Conservation (phyloP, 1,139 yeast genomes). For the Zygosaccharomyces sapae region DNA sequence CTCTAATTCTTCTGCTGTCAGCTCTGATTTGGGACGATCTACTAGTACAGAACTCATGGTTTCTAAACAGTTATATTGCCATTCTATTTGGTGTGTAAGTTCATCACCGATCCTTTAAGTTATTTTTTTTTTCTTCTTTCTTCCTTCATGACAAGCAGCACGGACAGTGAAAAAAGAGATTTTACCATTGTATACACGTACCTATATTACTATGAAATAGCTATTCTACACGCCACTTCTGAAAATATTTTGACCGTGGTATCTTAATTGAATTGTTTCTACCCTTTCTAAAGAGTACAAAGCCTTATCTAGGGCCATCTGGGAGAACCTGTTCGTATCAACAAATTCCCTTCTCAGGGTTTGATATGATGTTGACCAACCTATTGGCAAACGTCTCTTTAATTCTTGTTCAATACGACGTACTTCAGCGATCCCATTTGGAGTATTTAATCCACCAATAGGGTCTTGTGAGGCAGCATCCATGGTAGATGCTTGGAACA, state of each 20-base stretch:
- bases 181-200: neutral
- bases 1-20: slow-evolving; percentile 73
- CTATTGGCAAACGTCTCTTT: slow-evolving; percentile 88
- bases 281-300: slow-evolving; percentile 76
- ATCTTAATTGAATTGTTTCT: slow-evolving; percentile 81
- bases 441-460: slow-evolving; percentile 46
- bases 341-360: slow-evolving; percentile 84
- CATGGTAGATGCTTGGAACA: slow-evolving; percentile 96
- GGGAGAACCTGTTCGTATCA: slow-evolving; percentile 59
- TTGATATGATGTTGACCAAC: slow-evolving; percentile 90
- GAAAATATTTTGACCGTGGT: slow-evolving; percentile 81
- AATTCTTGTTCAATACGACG: slow-evolving; percentile 77
- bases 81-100: slow-evolving; percentile 9
- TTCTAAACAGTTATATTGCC: neutral
- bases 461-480: slow-evolving; percentile 88
- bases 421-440: slow-evolving; percentile 61
- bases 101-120: neutral
- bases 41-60: slow-evolving; percentile 46
- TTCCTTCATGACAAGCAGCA: no score
- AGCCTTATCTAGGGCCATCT: slow-evolving; percentile 79
- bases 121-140: neutral
- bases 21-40: slow-evolving; percentile 72
- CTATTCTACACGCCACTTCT: slow-evolving; percentile 61
- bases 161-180: no score
- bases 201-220: no score